phyloP scores from a whole-genome alignment of 2,329 filamentous ascomycete genomes.

The Atkinsonella hypoxylon region DNA sequence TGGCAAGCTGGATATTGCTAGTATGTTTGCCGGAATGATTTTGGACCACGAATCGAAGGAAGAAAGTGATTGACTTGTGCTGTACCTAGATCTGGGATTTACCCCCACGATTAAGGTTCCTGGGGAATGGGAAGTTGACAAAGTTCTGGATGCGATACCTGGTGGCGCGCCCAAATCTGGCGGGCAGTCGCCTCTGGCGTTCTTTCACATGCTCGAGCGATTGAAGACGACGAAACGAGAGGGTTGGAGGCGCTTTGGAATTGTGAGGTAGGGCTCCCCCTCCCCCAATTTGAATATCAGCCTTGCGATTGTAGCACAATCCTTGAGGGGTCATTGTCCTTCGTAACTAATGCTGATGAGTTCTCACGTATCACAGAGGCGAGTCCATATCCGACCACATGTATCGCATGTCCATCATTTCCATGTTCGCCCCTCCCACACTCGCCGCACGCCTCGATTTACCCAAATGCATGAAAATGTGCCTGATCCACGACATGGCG shows the following conservation, averaged over 20 bases:
- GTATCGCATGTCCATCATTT: conserved; percentile 98
- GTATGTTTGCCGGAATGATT: conserved; percentile 10
- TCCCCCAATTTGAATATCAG: no score
- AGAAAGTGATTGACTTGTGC: neutral
- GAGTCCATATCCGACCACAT: conserved; percentile 98
- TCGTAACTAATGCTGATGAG: neutral
- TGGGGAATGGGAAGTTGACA: conserved; percentile 42
- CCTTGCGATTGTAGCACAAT: no score
- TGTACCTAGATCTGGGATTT: conserved; percentile 20
- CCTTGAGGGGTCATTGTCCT: neutral
- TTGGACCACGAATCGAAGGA: neutral
- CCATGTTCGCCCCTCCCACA: conserved; percentile 74
- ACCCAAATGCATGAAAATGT: conserved; percentile 83
- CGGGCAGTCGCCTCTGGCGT: conserved; percentile 66
- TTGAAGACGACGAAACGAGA: conserved; percentile 95
- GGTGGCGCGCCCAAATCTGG: conserved; percentile 42
- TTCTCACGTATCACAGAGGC: conserved; percentile 32
- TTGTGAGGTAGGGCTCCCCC: conserved; percentile 36
- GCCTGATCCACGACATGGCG: conserved; percentile 93
- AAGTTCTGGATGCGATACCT: conserved; percentile 53
- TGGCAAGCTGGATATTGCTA: conserved; percentile 12
- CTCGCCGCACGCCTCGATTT: conserved; percentile 65
- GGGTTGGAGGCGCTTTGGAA: conserved; percentile 84
- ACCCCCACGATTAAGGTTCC: conserved; percentile 27
- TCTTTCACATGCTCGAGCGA: conserved; percentile 88